Base-by-base conservation (phyloP, 306 rosid genomes). In the Begonia fuchsioides region DNA sequence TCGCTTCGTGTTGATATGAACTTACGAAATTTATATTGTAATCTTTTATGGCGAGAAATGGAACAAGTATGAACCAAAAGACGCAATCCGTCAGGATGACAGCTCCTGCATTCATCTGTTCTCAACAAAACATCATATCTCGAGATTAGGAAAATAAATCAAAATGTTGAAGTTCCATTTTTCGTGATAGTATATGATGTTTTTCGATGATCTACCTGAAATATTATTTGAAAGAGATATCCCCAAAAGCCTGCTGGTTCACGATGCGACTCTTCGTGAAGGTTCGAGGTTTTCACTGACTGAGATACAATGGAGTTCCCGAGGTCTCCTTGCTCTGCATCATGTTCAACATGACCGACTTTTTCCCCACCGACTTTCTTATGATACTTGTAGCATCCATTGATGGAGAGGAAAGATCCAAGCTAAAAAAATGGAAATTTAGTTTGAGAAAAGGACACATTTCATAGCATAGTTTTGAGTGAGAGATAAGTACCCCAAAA, bases 91-190 rank as follows among this genome's bases (percentile, higher is more conserved):
- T 90, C 61, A 90, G 82, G 60, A 82, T 44, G 16, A 90, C 94
- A 38, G 98, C 96, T 6, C 98, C 98, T 38, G 94, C 96, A 69
- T 82, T 92, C 80, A 92, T 92, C 98, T 92, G 68, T 70, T 51
- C 50, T 52, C 6, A 45, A 20, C 32, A 20, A 20, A 6, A 20
- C 3, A 20, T 6, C 32, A 20, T 20, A 20, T 48, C 7, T 26
- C 35, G 35, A 35, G 39, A 49, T 8, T 11, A 44, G 13, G 54
- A 17, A 11, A 12, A 51, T 46, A 39, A 11, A 40, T 47, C 19
- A 26, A 26, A 26, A 26, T 2, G 35, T 26, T 26, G 35, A 26
- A 26, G 8, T 26, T 26, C 35, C 0, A 26, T 3, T 5, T 26
- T 26, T 26, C 35, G 8, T 5, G 35, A 2, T 26, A 58, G 54